These are phyloP conservation scores for Metarhizium rileyi DNA, from an alignment of 2,329 filamentous ascomycete species.

Conservation along the genomic window DNA sequence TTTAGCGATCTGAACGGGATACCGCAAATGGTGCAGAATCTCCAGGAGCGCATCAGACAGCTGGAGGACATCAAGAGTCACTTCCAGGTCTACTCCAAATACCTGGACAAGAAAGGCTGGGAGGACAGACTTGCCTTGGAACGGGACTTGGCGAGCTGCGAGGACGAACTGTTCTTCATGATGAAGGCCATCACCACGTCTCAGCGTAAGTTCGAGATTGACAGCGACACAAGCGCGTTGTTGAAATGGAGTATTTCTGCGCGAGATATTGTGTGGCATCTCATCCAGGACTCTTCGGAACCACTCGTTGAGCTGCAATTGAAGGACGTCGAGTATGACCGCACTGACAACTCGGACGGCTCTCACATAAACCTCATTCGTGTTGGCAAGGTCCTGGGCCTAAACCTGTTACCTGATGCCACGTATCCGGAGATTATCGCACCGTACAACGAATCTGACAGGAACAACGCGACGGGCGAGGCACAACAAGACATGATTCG, in stretches of 20 bases:
- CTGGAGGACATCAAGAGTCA: constrained; percentile 93
- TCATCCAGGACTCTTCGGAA: constrained; percentile 78
- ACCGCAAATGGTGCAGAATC: constrained; percentile 80
- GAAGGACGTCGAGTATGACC: constrained; percentile 82
- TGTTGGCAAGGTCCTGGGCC: constrained; percentile 75
- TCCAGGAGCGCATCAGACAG: constrained; percentile 88
- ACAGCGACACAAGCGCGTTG: constrained; percentile 65
- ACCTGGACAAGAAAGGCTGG: constrained; percentile 83
- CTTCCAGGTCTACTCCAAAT: constrained; percentile 86
- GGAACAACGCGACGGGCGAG: constrained; percentile 27
- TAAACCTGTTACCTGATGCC: constrained; percentile 83
- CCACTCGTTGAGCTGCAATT: constrained; percentile 90
- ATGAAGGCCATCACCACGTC: constrained; percentile 99
- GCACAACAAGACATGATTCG: constrained; percentile 69
- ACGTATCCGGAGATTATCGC: constrained; percentile 95
- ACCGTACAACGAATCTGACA: constrained; percentile 67
- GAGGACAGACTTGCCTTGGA: constrained; percentile 83
- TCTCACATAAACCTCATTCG: constrained; percentile 91
- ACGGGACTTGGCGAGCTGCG: constrained; percentile 76
- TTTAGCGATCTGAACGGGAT: constrained; percentile 94
- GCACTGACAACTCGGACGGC: constrained; percentile 93
- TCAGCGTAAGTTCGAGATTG: constrained; percentile 70
- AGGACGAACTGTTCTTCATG: constrained; percentile 98
- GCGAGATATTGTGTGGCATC: constrained; percentile 92
- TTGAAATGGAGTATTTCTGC: constrained; percentile 91